Base-by-base conservation (phyloP, 75 land plant species). In the Azolla pinnata region DNA sequence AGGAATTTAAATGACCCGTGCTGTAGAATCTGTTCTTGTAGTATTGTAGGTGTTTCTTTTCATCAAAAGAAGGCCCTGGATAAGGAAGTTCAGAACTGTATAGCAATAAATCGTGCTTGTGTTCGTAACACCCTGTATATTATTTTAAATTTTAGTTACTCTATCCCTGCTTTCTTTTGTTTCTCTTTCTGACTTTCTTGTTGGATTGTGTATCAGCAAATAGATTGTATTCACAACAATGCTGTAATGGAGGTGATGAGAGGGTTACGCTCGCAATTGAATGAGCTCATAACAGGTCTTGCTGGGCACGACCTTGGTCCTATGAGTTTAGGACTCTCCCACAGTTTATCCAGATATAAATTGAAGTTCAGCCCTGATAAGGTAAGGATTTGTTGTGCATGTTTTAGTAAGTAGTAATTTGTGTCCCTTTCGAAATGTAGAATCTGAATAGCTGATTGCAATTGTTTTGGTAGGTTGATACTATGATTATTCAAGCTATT, bases 401-500 rank as follows among this genome's bases (percentile, higher is more conserved):
- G 40, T n/a, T n/a, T n/a, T n/a, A n/a, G n/a, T n/a, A n/a, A n/a
- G n/a, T n/a, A n/a, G n/a, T n/a, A n/a, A n/a, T n/a, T n/a, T n/a
- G n/a, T n/a, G n/a, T n/a, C n/a, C n/a, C n/a, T n/a, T n/a, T n/a
- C n/a, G n/a, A n/a, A n/a, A n/a, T n/a, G 42, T 38, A 38, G 14
- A 38, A 38, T 38, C 42, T n/a, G n/a, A n/a, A n/a, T n/a, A n/a
- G n/a, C n/a, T n/a, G n/a, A n/a, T 38, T 38, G 42, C 12, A 8
- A 20, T 33, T 55, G 18, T 27, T 33, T n/a, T 23, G 58, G 20
- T 67, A 88, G 95, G 89, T 92, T 2, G 98, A 92, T 70, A 92
- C 98, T 7, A 92, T 92, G 98, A 88, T 92, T 2, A 74, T 92
- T 66, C 96, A 92, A 57, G 98, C 98, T 24, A 92, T 92, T 70